Conservation (phyloP, 306 rosid genomes). For the Citrullus mucosospermus region DNA sequence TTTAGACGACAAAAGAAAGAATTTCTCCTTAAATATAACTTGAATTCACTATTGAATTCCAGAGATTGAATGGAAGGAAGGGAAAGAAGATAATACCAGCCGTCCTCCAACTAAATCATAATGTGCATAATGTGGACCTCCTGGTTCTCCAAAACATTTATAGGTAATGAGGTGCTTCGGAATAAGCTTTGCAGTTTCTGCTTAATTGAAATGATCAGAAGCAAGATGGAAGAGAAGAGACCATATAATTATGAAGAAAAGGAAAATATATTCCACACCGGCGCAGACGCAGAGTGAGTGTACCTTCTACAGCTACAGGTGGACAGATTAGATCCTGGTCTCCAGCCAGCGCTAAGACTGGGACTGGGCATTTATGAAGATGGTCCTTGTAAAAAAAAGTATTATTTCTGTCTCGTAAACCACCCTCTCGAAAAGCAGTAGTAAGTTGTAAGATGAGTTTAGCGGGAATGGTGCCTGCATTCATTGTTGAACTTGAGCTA, state of each 20-base stretch:
- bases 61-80: background rate
- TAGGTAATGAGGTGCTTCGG: conserved; percentile 71
- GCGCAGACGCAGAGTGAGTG: background rate
- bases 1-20: background rate
- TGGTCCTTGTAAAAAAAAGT: conserved; percentile 68
- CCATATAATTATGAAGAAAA: conserved; percentile 7
- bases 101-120: conserved; percentile 99
- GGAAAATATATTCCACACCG: background rate
- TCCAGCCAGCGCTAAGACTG: conserved; percentile 88
- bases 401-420: conserved; percentile 56
- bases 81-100: conserved; percentile 32
- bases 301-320: conserved; percentile 96
- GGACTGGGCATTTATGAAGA: conserved; percentile 49
- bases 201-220: conserved; percentile 14
- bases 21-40: background rate
- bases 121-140: conserved; percentile 94
- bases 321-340: conserved; percentile 92
- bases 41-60: background rate
- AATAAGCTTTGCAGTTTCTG: conserved; percentile 70
- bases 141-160: conserved; percentile 62
- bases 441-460: conserved; percentile 89
- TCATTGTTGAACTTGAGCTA: conserved; percentile 12
- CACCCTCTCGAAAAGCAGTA: conserved; percentile 84
- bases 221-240: background rate
- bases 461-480: conserved; percentile 82